Evolutionary conservation across 2,329 filamentous ascomycete genomes (phyloP).

Genomic region (Albifimbria verrucaria): DNA sequence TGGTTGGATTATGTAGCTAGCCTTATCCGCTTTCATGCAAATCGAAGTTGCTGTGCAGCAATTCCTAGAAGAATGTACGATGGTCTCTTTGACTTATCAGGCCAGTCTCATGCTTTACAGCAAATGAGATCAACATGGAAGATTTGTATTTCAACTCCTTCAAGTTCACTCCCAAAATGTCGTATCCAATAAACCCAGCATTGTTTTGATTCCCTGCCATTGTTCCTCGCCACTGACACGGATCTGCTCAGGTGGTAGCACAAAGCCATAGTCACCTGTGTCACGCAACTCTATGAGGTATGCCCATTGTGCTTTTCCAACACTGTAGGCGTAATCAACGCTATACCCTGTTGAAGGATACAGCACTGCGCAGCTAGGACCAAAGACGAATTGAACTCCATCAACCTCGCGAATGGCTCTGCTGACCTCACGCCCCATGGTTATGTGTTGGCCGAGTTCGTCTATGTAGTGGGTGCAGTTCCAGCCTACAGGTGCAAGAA

Average conservation of each 20-base stretch:
- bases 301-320: slow-evolving; percentile 21
- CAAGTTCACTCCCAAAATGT: not conserved
- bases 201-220: slow-evolving; percentile 26
- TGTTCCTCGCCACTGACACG: slow-evolving; percentile 27
- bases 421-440: slow-evolving; percentile 22
- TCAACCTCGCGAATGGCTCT: slow-evolving; percentile 13
- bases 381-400: slow-evolving; percentile 13
- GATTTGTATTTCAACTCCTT: too few species aligned
- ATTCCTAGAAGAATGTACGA: too few species aligned
- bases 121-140: too few species aligned
- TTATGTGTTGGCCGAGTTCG: slow-evolving; percentile 30
- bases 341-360: slow-evolving; percentile 17
- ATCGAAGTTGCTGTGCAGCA: too few species aligned
- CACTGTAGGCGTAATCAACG: slow-evolving; percentile 16
- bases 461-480: slow-evolving; percentile 32
- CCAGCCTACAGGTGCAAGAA: slow-evolving; percentile 40
- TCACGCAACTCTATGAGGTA: slow-evolving; percentile 31
- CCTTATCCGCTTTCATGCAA: too few species aligned
- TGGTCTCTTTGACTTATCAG: too few species aligned
- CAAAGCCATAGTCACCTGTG: slow-evolving; percentile 25
- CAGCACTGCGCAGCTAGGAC: slow-evolving; percentile 14
- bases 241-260: slow-evolving; percentile 30
- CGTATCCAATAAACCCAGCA: not conserved
- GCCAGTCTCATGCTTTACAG: too few species aligned
- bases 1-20: too few species aligned